A percentile compares a stretch with the other conserved stretches of the same genome.
phyloP scores from a whole-genome alignment of 352 stramenopile genomes.

The Thraustotheca clavata region DNA sequence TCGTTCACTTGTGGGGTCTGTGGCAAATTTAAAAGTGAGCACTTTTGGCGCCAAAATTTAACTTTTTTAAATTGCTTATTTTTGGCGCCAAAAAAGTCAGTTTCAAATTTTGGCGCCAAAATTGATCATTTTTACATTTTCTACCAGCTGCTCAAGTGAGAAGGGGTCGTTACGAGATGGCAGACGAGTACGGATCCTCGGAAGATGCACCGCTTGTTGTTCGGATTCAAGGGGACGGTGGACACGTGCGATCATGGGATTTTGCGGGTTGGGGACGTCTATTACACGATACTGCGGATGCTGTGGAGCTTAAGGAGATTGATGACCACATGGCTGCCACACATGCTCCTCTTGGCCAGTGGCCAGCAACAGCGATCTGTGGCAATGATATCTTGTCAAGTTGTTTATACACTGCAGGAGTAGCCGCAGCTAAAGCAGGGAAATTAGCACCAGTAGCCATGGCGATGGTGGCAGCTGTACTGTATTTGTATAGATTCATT shows the following conservation, averaged over 20 bases:
- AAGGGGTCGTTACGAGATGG: background rate
- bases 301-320: constrained; percentile 18
- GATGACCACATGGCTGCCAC: constrained; percentile 12
- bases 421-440: constrained; percentile 38
- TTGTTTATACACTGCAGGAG: constrained; percentile 56
- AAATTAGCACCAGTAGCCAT: constrained; percentile 75
- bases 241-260: constrained; percentile 12
- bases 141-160: no score
- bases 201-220: constrained; percentile 8
- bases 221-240: constrained; percentile 1
- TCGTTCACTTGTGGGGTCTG: no score
- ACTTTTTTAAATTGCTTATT: no score
- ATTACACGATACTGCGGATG: background rate
- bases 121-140: no score
- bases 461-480: constrained; percentile 49
- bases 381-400: constrained; percentile 87
- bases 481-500: constrained; percentile 64
- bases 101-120: no score
- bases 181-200: background rate
- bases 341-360: constrained; percentile 37
- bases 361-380: constrained; percentile 71
- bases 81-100: no score
- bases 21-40: no score
- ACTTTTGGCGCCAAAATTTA: no score
- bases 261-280: constrained; percentile 18